A percentile compares a stretch with the other conserved stretches of the same genome.
These are phyloP conservation scores for Lentinula guzmanii DNA, from an alignment of 768 basidiomycete genomes.

Conservation along the genomic window DNA sequence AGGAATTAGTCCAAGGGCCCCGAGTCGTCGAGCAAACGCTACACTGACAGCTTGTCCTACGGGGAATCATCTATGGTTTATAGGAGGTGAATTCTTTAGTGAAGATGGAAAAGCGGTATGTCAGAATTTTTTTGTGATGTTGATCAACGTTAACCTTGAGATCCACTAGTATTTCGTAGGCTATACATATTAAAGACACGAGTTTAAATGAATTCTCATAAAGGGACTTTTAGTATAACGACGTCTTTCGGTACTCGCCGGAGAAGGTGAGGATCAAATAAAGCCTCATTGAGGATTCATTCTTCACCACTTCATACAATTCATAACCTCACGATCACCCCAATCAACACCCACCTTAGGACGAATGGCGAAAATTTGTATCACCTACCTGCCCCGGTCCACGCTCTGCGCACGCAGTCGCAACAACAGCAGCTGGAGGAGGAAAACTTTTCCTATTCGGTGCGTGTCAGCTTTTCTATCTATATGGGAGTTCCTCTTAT, in stretches of 20 bases:
- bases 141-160: not conserved
- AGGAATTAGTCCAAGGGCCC: slow-evolving; percentile 83
- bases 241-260: slow-evolving; percentile 80
- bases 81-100: slow-evolving; percentile 84
- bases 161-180: slow-evolving; percentile 51
- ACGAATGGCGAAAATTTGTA: slow-evolving; percentile 87
- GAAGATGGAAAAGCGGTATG: slow-evolving; percentile 77
- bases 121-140: slow-evolving; percentile 8
- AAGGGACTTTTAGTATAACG: slow-evolving; percentile 48
- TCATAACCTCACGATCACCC: not conserved
- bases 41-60: slow-evolving; percentile 75
- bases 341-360: slow-evolving; percentile 26
- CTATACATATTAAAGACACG: not conserved
- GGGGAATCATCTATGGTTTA: slow-evolving; percentile 78
- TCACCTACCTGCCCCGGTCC: slow-evolving; percentile 85
- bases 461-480: slow-evolving; percentile 16
- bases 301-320: not conserved
- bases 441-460: slow-evolving; percentile 85
- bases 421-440: slow-evolving; percentile 67
- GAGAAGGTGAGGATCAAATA: slow-evolving; percentile 52
- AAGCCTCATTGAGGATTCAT: not conserved
- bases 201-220: not conserved
- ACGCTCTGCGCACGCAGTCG: slow-evolving; percentile 81
- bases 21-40: slow-evolving; percentile 77
- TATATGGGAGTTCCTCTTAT: not conserved